Conservation (phyloP, 768 basidiomycete species). For the Paxillus involutus region DNA sequence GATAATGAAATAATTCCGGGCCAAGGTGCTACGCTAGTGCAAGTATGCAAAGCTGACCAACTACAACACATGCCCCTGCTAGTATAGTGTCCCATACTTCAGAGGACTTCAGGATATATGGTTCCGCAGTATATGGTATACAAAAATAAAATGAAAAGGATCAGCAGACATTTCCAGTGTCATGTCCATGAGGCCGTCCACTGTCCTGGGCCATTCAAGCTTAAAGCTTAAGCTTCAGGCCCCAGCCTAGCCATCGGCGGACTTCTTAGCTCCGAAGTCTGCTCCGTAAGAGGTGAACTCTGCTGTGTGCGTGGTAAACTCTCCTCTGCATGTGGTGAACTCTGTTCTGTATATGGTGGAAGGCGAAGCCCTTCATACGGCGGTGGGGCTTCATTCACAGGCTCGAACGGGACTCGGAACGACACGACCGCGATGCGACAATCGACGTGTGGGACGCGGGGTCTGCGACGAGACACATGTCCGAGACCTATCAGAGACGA, state of each 20-base stretch:
- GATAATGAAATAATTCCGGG: too few relatives aligned
- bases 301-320: not conserved
- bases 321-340: constrained; percentile 7
- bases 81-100: too few relatives aligned
- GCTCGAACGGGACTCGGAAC: not conserved
- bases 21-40: too few relatives aligned
- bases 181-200: not conserved
- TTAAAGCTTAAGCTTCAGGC: not conserved
- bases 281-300: not conserved
- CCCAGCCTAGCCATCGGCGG: constrained; percentile 2
- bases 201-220: too few relatives aligned
- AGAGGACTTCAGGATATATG: too few relatives aligned
- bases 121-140: too few relatives aligned
- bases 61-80: too few relatives aligned
- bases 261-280: not conserved
- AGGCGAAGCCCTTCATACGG: constrained; percentile 10
- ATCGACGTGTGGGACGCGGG: constrained; percentile 5
- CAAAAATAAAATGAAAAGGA: not conserved
- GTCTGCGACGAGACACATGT: not conserved
- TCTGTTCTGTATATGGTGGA: constrained; percentile 8
- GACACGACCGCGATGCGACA: not conserved
- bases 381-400: constrained; percentile 1
- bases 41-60: too few relatives aligned
- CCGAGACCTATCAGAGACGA: not conserved
- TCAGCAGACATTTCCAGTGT: not conserved